phyloP scores from a whole-genome alignment of 176 grass and related monocot species.

The Zea mays region Zm-B73-REFERENCE-NAM-5.0 NC_050103.1:172204001-172204500 shows the following conservation, averaged over 20 bases:
- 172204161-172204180: background rate
- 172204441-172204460: background rate
- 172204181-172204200: background rate
- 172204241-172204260: background rate
- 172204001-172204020: too few relatives aligned
- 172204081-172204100: too few relatives aligned
- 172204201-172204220: background rate
- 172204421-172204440: background rate
- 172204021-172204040: too few relatives aligned
- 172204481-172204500: background rate
- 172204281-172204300: background rate
- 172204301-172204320: background rate
- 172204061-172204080: too few relatives aligned
- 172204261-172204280: background rate
- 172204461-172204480: background rate
- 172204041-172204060: too few relatives aligned
- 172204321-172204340: slow-evolving; percentile 5
- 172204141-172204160: background rate
- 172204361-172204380: background rate
- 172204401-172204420: background rate
- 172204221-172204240: background rate
- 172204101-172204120: too few relatives aligned
- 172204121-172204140: too few relatives aligned
- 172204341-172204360: background rate
- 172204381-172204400: background rate